Base-by-base conservation (phyloP, 805 yeast genomes). In the Cyberlindnera veronae region DNA sequence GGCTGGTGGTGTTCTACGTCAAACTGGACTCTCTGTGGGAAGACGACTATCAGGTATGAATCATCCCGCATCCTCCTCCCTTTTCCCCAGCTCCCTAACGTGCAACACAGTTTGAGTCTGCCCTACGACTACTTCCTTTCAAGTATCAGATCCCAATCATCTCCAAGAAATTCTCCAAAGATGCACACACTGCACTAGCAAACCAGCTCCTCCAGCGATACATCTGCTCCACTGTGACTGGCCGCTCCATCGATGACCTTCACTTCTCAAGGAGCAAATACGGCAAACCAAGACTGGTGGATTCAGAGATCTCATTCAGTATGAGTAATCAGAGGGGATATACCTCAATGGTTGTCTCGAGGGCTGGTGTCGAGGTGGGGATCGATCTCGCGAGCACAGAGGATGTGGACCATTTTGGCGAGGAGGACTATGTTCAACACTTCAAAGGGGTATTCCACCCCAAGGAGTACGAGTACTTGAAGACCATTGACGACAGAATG, bases 231-330 rank as follows among this genome's bases (percentile, higher is more conserved):
- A 48, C 60, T 12, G 46, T 62, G 14, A 50, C 62, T 3, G 42
- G 49, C 13, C 45, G 45, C 2, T 38, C 53, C 13, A 22, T 45
- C 13, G 38, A 41, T 0, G 43, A 40, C 6, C 28, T 69, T 4
- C 37, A 46, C 24, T 61, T 73, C 32, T 41, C 43, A 0, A 54
- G 49, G 24, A 71, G 68, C 27, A 41, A 55, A 24, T 71, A 52
- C 49, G 91, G 93, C 1, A 84, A 84, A 49, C 90, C 93, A 0
- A 45, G 24, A 4, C 33, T 77, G 13, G 38, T 41, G 2, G 57
- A 51, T 18, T 43, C 62, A 5, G 33, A 42, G 4, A 47, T 71
- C 26, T 58, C 67, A 23, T 84, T 77, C 63, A 84, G 79, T 54
- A 62, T 79, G 51, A 74, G 85, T 6, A 78, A 79, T 48, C 84